Percentiles rank a stretch among this genome's conserved stretches.
Evolutionary conservation across 768 basidiomycete species (phyloP).

Genomic region (Podaxis sp.): DNA sequence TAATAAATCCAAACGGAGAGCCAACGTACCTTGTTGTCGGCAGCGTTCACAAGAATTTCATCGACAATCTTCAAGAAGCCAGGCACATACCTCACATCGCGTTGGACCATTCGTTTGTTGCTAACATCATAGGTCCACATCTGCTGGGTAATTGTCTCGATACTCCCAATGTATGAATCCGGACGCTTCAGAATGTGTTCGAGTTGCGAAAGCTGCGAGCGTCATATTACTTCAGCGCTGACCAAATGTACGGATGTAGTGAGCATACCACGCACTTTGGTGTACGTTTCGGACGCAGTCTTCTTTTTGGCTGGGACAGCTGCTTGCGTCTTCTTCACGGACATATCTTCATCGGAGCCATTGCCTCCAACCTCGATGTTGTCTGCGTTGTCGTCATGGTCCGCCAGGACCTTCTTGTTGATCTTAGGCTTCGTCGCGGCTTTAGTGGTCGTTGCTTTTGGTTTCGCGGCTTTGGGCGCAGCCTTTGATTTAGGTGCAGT

Average conservation of each 20-base stretch:
- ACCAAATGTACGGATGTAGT: background rate
- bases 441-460: background rate
- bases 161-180: conserved; percentile 95
- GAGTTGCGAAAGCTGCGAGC: conserved; percentile 79
- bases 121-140: conserved; percentile 96
- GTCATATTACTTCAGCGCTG: conserved; percentile 1
- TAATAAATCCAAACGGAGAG: background rate
- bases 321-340: conserved; percentile 8
- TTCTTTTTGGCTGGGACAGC: conserved; percentile 60
- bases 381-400: conserved; percentile 65
- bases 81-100: conserved; percentile 89
- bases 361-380: conserved; percentile 42
- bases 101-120: conserved; percentile 78
- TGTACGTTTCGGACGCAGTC: conserved; percentile 87
- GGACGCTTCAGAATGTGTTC: conserved; percentile 93
- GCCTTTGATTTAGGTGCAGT: conserved; percentile 36
- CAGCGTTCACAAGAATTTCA: conserved; percentile 98
- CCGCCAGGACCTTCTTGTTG: conserved; percentile 36
- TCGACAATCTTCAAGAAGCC: conserved; percentile 99
- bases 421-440: conserved; percentile 5
- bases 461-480: conserved; percentile 9
- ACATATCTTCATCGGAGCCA: conserved; percentile 17
- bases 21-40: conserved; percentile 89
- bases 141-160: conserved; percentile 79
- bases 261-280: conserved; percentile 57